phyloP scores from a whole-genome alignment of 2,329 filamentous ascomycete species.

The Colletotrichum simmondsii region DNA sequence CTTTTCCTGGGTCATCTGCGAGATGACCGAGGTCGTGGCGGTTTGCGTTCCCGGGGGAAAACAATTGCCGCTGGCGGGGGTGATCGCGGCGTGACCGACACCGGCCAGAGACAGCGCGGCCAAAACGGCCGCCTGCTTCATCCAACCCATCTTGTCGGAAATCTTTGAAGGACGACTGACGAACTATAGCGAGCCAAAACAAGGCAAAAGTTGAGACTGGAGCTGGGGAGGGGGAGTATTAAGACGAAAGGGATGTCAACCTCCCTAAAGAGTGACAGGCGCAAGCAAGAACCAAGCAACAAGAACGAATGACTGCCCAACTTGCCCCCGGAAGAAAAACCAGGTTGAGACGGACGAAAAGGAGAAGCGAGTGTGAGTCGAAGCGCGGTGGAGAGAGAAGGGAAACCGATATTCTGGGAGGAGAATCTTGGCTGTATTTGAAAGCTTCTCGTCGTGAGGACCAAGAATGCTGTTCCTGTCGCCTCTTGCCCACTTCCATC shows the following conservation, averaged over 20 bases:
- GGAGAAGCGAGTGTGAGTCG: constrained; percentile 24
- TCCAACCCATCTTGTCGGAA: constrained; percentile 16
- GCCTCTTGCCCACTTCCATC: not conserved
- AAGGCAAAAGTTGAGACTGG: not conserved
- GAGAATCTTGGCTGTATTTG: constrained; percentile 30
- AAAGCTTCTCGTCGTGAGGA: constrained; percentile 7
- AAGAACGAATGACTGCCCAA: constrained; percentile 27
- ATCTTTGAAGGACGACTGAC: not conserved
- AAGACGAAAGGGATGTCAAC: not conserved
- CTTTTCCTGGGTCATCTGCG: not conserved
- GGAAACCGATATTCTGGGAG: not conserved
- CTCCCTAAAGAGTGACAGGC: constrained; percentile 6
- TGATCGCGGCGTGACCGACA: not conserved
- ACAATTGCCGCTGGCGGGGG: not conserved
- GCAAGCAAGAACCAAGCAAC: constrained; percentile 12
- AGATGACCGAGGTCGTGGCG: not conserved
- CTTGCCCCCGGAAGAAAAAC: constrained; percentile 13
- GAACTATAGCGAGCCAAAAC: not conserved
- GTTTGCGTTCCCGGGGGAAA: not conserved
- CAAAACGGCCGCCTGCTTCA: constrained; percentile 13
- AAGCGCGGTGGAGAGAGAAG: constrained; percentile 5
- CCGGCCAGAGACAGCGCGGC: constrained; percentile 8
- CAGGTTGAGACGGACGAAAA: constrained; percentile 10
- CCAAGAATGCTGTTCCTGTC: not conserved
- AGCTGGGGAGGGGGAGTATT: not conserved